A percentile compares a stretch with the other conserved stretches of the same genome.
Evolutionary conservation across 2,329 filamentous ascomycete genomes (phyloP).

Genomic region (Claviceps cyperi): DNA sequence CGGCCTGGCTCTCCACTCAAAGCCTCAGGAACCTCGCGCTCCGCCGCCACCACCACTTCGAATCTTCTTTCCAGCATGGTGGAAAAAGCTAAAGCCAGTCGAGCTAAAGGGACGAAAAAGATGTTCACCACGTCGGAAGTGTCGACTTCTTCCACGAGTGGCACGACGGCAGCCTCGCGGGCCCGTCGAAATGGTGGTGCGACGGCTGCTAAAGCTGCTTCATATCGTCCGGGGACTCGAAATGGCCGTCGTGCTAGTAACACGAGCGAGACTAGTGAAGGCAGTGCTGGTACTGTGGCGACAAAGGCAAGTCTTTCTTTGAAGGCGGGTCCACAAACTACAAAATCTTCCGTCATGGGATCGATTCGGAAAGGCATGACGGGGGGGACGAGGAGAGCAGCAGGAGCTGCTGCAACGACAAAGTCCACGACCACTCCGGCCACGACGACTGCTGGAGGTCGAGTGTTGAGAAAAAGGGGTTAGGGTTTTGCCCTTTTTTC

Average conservation of each 20-base stretch:
- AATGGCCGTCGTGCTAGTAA: conserved; percentile 40
- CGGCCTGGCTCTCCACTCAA: conserved; percentile 51
- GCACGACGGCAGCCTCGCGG: conserved; percentile 19
- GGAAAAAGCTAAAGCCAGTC: conserved; percentile 43
- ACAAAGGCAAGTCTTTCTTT: conserved; percentile 33
- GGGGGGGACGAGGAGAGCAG: conserved; percentile 34
- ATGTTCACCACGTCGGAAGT: conserved; percentile 28
- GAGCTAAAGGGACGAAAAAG: conserved; percentile 33
- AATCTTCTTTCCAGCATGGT: conserved; percentile 42
- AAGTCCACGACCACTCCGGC: conserved; percentile 25
- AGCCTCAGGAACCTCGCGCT: conserved; percentile 25
- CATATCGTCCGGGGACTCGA: conserved; percentile 27
- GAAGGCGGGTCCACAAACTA: conserved; percentile 15
- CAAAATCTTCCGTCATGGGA: conserved; percentile 39
- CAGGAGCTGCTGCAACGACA: conserved; percentile 10
- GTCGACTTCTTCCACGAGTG: conserved; percentile 25
- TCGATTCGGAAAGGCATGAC: conserved; percentile 38
- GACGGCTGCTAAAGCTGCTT: conserved; percentile 16
- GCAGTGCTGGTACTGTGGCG: conserved; percentile 50
- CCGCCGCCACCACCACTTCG: conserved; percentile 27
- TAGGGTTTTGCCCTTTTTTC: conserved; percentile 12
- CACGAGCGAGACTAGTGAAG: conserved; percentile 48
- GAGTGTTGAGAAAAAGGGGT: conserved; percentile 41
- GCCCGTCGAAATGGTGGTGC: conserved; percentile 22
- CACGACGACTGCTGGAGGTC: conserved; percentile 30